Conservation (phyloP, 2,329 filamentous ascomycete genomes). For the Hymenoscyphus occultus region DNA sequence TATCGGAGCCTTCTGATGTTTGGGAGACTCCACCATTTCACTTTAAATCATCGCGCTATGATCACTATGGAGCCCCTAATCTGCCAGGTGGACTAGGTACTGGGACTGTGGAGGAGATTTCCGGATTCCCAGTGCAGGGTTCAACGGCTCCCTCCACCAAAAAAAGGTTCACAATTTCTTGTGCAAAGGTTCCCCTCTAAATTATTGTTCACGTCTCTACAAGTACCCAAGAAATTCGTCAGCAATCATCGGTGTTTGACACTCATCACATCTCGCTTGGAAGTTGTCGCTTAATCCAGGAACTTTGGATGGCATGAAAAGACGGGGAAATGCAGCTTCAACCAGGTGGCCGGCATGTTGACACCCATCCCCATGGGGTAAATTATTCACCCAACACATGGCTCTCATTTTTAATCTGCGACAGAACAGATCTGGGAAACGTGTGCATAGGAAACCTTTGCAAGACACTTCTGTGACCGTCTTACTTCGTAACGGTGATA, state of each 20-base stretch:
- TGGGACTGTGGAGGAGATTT: not conserved
- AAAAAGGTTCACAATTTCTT: not conserved
- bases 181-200: not conserved
- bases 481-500: not conserved
- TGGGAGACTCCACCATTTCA: not conserved
- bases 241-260: not conserved
- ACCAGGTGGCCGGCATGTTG: not conserved
- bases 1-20: not conserved
- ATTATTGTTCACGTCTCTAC: not conserved
- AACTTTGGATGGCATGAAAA: not conserved
- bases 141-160: constrained; percentile 1
- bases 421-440: constrained; percentile 6
- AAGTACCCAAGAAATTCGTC: not conserved
- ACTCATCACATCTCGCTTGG: not conserved
- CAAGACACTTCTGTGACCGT: constrained; percentile 1
- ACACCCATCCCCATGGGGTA: not conserved
- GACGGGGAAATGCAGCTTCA: not conserved
- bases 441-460: not conserved
- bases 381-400: constrained; percentile 6
- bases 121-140: not conserved
- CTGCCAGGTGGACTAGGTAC: not conserved
- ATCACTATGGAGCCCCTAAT: not conserved
- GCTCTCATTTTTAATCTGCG: not conserved
- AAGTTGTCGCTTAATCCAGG: not conserved
- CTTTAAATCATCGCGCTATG: not conserved